phyloP scores from a whole-genome alignment of 2,329 filamentous ascomycete genomes.

The Phialocephala subalpina region DNA sequence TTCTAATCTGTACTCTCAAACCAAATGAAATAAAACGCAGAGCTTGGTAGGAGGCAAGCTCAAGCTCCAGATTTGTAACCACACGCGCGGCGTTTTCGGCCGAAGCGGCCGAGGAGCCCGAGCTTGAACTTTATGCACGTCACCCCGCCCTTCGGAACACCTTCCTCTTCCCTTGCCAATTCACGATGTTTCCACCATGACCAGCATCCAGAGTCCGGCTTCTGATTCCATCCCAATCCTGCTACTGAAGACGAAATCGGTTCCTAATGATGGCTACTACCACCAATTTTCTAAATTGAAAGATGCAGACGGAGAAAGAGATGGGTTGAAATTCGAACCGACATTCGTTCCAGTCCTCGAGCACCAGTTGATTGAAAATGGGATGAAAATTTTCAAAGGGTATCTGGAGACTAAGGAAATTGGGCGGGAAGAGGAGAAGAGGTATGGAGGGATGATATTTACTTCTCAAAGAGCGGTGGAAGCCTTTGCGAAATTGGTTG shows the following conservation, averaged over 20 bases:
- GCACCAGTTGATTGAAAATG: conserved; percentile 70
- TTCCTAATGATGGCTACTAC: conserved; percentile 75
- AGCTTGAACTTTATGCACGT: background rate
- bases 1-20: background rate
- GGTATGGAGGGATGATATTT: conserved; percentile 82
- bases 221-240: conserved; percentile 62
- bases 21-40: background rate
- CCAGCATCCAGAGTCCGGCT: conserved; percentile 17
- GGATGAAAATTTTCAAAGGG: conserved; percentile 60
- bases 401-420: conserved; percentile 57
- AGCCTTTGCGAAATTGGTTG: conserved; percentile 71
- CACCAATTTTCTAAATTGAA: conserved; percentile 60
- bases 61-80: conserved; percentile 21
- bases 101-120: conserved; percentile 2
- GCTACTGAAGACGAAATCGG: conserved; percentile 80
- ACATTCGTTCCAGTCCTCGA: conserved; percentile 80
- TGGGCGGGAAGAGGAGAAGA: conserved; percentile 44
- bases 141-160: background rate
- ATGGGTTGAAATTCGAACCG: conserved; percentile 62
- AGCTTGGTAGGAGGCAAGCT: background rate
- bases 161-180: background rate
- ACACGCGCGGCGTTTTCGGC: conserved; percentile 1
- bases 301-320: conserved; percentile 46
- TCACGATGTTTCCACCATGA: conserved; percentile 35
- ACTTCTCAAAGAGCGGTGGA: conserved; percentile 87